Conservation (phyloP, 306 rosid species). For the Quillaja saponaria region DNA sequence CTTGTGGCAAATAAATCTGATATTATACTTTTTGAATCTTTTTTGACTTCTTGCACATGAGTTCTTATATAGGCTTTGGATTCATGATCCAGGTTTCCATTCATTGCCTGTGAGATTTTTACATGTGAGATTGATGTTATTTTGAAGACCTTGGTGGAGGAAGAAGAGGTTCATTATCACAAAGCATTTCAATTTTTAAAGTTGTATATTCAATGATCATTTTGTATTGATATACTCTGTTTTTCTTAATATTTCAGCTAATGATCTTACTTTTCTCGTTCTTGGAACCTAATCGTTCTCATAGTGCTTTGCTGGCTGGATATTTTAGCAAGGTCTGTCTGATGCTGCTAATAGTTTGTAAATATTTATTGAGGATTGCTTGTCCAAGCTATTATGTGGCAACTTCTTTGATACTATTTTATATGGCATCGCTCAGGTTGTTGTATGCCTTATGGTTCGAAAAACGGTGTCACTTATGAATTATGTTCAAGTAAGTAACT, state of each 20-base stretch:
- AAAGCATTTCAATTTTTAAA: slow-evolving; percentile 12
- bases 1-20: slow-evolving; percentile 12
- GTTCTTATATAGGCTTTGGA: background rate
- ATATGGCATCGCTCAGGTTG: slow-evolving; percentile 55
- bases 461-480: slow-evolving; percentile 92
- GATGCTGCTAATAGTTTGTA: slow-evolving; percentile 20
- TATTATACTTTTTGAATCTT: slow-evolving; percentile 1
- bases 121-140: slow-evolving; percentile 98
- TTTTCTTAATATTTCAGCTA: slow-evolving; percentile 56
- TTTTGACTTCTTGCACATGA: too few relatives aligned
- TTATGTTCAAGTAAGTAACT: slow-evolving; percentile 81
- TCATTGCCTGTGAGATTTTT: slow-evolving; percentile 92
- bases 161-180: slow-evolving; percentile 72
- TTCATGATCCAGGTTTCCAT: slow-evolving; percentile 75
- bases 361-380: slow-evolving; percentile 12
- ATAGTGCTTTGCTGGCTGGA: slow-evolving; percentile 83
- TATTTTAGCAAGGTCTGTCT: slow-evolving; percentile 86
- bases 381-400: slow-evolving; percentile 8
- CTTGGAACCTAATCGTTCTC: slow-evolving; percentile 83
- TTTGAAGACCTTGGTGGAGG: slow-evolving; percentile 95
- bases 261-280: slow-evolving; percentile 93
- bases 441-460: slow-evolving; percentile 92
- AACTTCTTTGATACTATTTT: slow-evolving; percentile 16
- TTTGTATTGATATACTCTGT: slow-evolving; percentile 24
- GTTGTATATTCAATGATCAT: slow-evolving; percentile 12